Conservation (phyloP, 345 rosid species). For the Noccaea caerulescens region DNA sequence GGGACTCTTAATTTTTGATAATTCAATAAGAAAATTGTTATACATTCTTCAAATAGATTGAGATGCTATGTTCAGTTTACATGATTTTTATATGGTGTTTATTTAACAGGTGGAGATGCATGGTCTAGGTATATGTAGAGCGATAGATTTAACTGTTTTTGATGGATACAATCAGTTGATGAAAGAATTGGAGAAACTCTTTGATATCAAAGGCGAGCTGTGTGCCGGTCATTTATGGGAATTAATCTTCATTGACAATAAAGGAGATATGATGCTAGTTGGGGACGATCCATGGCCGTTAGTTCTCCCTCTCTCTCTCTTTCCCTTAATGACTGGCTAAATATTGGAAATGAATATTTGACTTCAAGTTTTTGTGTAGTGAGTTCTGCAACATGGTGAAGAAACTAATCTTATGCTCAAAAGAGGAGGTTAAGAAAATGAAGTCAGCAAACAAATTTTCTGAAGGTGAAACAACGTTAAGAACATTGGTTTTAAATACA, state of each 20-base stretch:
- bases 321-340: background rate
- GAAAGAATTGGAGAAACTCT: constrained; percentile 57
- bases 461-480: too few species aligned
- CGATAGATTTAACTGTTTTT: constrained; percentile 62
- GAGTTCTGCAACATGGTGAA: background rate
- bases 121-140: constrained; percentile 58
- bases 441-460: too few species aligned
- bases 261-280: constrained; percentile 71
- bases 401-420: background rate
- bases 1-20: too few species aligned
- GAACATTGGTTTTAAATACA: too few species aligned
- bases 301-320: constrained; percentile 1
- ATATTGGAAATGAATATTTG: background rate
- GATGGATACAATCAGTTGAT: constrained; percentile 56
- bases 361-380: background rate
- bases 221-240: constrained; percentile 53
- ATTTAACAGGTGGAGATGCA: constrained; percentile 61
- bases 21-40: background rate
- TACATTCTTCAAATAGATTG: background rate
- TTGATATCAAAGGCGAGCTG: constrained; percentile 63
- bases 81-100: background rate
- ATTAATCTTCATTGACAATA: constrained; percentile 61
- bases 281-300: constrained; percentile 88
- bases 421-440: background rate
- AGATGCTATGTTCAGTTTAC: background rate